Percentiles rank a stretch among this genome's conserved stretches.
Evolutionary conservation across 352 stramenopile species (phyloP).

Genomic region (Thalassiosira mediterranea): DNA sequence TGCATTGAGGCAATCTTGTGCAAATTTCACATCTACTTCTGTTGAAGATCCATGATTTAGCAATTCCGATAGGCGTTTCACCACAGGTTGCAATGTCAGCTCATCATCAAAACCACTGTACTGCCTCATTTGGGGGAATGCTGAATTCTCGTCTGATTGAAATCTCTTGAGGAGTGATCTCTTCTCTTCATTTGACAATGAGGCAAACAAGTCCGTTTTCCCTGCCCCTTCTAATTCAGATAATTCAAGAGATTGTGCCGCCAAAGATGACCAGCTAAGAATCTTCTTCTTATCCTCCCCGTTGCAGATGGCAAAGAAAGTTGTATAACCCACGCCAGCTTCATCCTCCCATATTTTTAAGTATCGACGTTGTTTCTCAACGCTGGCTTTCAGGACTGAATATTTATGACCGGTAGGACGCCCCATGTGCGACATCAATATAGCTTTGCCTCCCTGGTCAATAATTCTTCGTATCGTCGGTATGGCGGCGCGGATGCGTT

Average conservation of each 20-base stretch:
- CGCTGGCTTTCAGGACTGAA: slow-evolving; percentile 86
- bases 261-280: slow-evolving; percentile 39
- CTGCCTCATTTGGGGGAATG: slow-evolving; percentile 48
- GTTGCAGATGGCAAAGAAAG: slow-evolving; percentile 36
- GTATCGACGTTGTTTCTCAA: slow-evolving; percentile 63
- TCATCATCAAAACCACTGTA: slow-evolving; percentile 51
- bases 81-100: slow-evolving; percentile 50
- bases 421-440: slow-evolving; percentile 90
- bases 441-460: slow-evolving; percentile 89
- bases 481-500: slow-evolving; percentile 90
- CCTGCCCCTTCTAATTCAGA: slow-evolving; percentile 15
- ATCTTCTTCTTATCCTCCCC: slow-evolving; percentile 50
- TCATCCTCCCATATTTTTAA: slow-evolving; percentile 44
- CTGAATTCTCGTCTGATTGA: slow-evolving; percentile 8
- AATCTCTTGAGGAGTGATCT: slow-evolving; percentile 35
- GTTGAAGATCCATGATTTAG: slow-evolving; percentile 20
- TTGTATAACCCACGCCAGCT: slow-evolving; percentile 31
- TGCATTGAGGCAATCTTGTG: slow-evolving; percentile 90
- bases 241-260: slow-evolving; percentile 2
- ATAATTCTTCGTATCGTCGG: slow-evolving; percentile 90
- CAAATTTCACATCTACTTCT: slow-evolving; percentile 85
- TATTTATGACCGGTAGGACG: slow-evolving; percentile 88
- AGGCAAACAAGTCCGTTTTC: slow-evolving; percentile 52
- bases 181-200: slow-evolving; percentile 41
- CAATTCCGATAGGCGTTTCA: slow-evolving; percentile 32